phyloP scores from a whole-genome alignment of 768 basidiomycete genomes.

The Boletus edulis region DNA sequence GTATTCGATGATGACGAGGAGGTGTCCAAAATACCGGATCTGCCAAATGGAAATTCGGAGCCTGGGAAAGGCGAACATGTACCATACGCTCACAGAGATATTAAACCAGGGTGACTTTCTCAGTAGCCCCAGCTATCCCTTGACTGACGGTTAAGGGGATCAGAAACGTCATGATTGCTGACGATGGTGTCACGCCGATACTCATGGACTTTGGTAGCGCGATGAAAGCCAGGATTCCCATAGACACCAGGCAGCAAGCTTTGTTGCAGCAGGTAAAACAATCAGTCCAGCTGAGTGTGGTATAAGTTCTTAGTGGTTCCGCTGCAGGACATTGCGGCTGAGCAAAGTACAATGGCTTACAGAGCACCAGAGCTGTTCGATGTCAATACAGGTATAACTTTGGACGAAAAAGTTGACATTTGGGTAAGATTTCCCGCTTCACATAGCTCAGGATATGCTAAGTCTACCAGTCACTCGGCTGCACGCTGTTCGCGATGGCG shows the following conservation, averaged over 20 bases:
- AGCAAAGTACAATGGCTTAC: constrained; percentile 98
- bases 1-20: constrained; percentile 77
- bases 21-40: constrained; percentile 39
- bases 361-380: constrained; percentile 97
- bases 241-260: constrained; percentile 84
- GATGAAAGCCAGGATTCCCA: constrained; percentile 76
- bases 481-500: constrained; percentile 91
- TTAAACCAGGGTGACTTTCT: constrained; percentile 85
- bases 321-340: constrained; percentile 84
- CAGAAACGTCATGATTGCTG: constrained; percentile 96
- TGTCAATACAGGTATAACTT: constrained; percentile 81
- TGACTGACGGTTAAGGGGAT: background rate
- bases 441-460: constrained; percentile 1
- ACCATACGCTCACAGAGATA: constrained; percentile 94
- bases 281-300: background rate
- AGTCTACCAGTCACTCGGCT: constrained; percentile 80
- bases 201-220: constrained; percentile 99
- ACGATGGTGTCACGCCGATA: constrained; percentile 80
- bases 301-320: background rate
- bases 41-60: constrained; percentile 35
- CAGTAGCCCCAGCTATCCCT: background rate
- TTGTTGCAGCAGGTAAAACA: constrained; percentile 77
- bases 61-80: constrained; percentile 53
- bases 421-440: constrained; percentile 59
- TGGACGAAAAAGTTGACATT: constrained; percentile 96